Conservation (phyloP, 345 rosid species). For the Sapria himalayana region DNA sequence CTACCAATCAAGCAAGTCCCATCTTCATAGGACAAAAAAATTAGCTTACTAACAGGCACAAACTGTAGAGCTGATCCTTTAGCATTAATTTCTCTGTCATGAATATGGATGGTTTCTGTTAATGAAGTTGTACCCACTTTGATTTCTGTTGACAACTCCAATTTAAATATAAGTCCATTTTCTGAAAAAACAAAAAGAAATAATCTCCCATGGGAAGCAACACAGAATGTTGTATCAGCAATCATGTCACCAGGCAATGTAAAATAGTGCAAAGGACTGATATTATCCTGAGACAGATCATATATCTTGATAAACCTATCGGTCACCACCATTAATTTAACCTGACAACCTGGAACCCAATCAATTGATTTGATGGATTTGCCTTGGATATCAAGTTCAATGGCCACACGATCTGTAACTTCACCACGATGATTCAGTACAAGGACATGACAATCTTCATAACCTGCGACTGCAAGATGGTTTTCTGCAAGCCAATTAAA, state of each 20-base stretch:
- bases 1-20: constrained; percentile 72
- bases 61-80: constrained; percentile 81
- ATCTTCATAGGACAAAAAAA: constrained; percentile 68
- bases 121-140: constrained; percentile 75
- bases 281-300: constrained; percentile 87
- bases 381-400: constrained; percentile 92
- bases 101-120: constrained; percentile 48
- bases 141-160: constrained; percentile 53
- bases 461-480: constrained; percentile 93
- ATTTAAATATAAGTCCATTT: constrained; percentile 52
- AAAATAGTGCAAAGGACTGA: constrained; percentile 86
- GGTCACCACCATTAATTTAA: constrained; percentile 74
- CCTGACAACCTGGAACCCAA: constrained; percentile 96
- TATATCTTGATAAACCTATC: constrained; percentile 83
- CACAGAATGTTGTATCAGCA: constrained; percentile 67
- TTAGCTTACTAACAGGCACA: constrained; percentile 51
- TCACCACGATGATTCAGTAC: constrained; percentile 87
- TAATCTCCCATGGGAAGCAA: constrained; percentile 65
- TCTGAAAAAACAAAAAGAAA: constrained; percentile 81
- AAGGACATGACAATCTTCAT: constrained; percentile 92
- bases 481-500: constrained; percentile 70
- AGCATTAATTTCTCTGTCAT: constrained; percentile 35
- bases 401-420: constrained; percentile 84
- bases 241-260: constrained; percentile 64
- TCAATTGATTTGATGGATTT: constrained; percentile 71